phyloP scores from a whole-genome alignment of 768 basidiomycete species.

The Obba rivulosa region DNA sequence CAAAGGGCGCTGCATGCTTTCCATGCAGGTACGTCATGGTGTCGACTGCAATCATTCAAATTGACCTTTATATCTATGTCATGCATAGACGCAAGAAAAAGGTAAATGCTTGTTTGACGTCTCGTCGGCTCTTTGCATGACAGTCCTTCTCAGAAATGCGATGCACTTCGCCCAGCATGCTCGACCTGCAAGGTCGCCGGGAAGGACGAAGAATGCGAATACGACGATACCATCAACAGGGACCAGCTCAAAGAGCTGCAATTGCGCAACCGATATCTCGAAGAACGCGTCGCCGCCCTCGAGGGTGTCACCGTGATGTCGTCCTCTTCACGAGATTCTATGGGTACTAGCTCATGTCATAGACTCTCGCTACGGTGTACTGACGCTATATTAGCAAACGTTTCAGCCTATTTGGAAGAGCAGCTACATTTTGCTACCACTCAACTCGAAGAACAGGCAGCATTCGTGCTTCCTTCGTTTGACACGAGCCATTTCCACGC shows the following conservation, averaged over 20 bases:
- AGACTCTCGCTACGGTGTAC: too few relatives aligned
- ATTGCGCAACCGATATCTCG: slow-evolving; percentile 13
- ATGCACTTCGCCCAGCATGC: slow-evolving; percentile 20
- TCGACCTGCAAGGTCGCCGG: slow-evolving; percentile 20
- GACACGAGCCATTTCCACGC: too few relatives aligned
- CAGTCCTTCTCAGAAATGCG: slow-evolving; percentile 19
- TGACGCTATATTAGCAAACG: too few relatives aligned
- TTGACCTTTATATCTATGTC: neutral
- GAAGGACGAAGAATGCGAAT: slow-evolving; percentile 18
- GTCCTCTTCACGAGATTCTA: too few relatives aligned
- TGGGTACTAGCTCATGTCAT: too few relatives aligned
- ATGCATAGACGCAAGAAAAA: slow-evolving; percentile 21
- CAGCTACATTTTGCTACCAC: too few relatives aligned
- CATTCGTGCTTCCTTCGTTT: too few relatives aligned
- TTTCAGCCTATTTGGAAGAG: too few relatives aligned
- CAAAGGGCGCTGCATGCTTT: slow-evolving; percentile 22
- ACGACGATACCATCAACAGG: slow-evolving; percentile 18
- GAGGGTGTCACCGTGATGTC: slow-evolving; percentile 5
- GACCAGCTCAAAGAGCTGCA: slow-evolving; percentile 8
- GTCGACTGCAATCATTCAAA: neutral
- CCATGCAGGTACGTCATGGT: slow-evolving; percentile 15
- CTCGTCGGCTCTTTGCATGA: neutral
- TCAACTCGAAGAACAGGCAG: too few relatives aligned
- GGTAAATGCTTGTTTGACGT: slow-evolving; percentile 3
- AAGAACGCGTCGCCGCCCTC: slow-evolving; percentile 14